Percentiles rank a stretch among this genome's conserved stretches.
phyloP scores from a whole-genome alignment of 1,284 basidiomycete species.

The Sphagnurus paluster region DNA sequence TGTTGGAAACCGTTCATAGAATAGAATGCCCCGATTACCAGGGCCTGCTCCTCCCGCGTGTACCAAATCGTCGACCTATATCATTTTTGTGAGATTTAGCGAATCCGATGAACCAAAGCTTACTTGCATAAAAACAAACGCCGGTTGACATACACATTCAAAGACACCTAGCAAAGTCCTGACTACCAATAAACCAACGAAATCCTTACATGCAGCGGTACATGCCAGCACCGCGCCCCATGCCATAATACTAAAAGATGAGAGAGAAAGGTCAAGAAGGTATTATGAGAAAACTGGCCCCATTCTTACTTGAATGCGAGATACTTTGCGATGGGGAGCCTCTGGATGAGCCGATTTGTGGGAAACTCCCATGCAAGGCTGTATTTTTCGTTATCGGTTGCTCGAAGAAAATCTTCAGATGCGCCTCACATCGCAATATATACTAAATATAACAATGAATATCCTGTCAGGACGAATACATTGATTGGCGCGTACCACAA shows the following conservation, averaged over 20 bases:
- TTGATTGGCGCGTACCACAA: constrained; percentile 34
- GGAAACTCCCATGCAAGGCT: constrained; percentile 52
- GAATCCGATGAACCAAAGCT: not conserved
- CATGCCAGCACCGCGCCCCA: constrained; percentile 52
- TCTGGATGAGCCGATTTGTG: constrained; percentile 47
- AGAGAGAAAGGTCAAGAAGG: not conserved
- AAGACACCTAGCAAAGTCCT: constrained; percentile 49
- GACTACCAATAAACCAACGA: constrained; percentile 46
- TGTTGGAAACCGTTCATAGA: constrained; percentile 56
- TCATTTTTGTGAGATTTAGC: not conserved
- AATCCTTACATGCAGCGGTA: constrained; percentile 49
- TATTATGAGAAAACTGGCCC: not conserved
- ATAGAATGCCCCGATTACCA: constrained; percentile 50
- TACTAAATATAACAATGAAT: constrained; percentile 25
- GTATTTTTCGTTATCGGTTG: not conserved
- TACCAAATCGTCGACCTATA: constrained; percentile 53
- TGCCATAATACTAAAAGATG: constrained; percentile 35
- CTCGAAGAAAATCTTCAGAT: not conserved
- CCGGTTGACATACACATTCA: constrained; percentile 52
- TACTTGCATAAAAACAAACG: constrained; percentile 42
- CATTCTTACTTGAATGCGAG: constrained; percentile 43
- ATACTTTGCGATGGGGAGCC: constrained; percentile 49
- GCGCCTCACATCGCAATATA: constrained; percentile 41
- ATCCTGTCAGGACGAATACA: constrained; percentile 1
- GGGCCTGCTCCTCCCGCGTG: constrained; percentile 48